Evolutionary conservation across 2,329 filamentous ascomycete species (phyloP).

Genomic region (Thielaviopsis populi): DNA sequence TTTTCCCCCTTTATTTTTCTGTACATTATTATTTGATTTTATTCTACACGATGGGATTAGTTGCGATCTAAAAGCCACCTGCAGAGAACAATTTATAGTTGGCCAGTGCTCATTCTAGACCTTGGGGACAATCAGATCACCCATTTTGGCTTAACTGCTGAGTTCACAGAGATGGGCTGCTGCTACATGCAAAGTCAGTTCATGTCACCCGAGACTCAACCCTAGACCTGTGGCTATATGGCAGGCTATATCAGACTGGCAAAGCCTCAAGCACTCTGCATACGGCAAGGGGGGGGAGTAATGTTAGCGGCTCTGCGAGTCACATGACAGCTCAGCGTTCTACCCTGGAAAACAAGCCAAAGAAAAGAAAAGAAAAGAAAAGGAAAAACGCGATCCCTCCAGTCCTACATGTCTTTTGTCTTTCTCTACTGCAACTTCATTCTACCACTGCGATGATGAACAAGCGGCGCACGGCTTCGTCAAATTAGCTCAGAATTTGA

Average conservation of each 20-base stretch:
- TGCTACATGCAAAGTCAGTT: neutral
- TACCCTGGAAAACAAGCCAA: too few relatives aligned
- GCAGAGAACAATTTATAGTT: neutral
- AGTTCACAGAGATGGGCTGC: neutral
- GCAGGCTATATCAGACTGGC: neutral
- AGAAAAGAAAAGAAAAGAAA: too few relatives aligned
- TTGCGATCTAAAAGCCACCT: neutral
- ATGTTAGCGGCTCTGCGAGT: neutral
- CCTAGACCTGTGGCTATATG: neutral
- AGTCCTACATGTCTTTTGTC: neutral
- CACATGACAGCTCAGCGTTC: too few relatives aligned
- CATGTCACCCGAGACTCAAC: neutral
- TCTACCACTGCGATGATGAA: neutral
- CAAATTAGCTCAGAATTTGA: neutral
- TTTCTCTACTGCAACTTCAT: neutral
- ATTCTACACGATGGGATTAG: neutral
- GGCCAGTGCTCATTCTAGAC: neutral
- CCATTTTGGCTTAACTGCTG: neutral
- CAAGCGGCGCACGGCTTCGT: neutral
- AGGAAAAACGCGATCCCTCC: neutral
- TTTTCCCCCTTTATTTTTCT: neutral
- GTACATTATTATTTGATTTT: neutral
- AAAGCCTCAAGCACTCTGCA: neutral
- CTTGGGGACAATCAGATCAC: neutral
- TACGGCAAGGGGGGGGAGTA: too few relatives aligned